A percentile compares a stretch with the other conserved stretches of the same genome.
phyloP scores from a whole-genome alignment of 2,329 filamentous ascomycete genomes.

The Botryotinia globosa region DNA sequence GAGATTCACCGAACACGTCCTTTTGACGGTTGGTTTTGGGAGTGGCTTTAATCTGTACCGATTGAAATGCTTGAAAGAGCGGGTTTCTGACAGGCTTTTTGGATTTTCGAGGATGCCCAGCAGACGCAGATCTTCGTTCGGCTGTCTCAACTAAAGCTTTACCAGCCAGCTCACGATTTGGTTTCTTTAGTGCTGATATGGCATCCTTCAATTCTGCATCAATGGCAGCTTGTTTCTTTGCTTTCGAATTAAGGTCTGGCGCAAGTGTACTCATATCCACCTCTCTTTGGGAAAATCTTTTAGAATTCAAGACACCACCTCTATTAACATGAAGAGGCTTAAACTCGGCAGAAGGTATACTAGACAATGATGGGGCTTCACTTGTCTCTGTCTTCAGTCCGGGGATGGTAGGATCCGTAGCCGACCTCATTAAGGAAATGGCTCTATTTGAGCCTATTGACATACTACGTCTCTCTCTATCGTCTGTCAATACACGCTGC shows the following conservation, averaged over 20 bases:
- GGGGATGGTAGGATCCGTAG: slow-evolving; percentile 59
- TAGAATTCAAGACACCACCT: slow-evolving; percentile 41
- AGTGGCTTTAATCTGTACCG: slow-evolving; percentile 39
- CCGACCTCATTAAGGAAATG: slow-evolving; percentile 65
- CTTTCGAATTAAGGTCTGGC: slow-evolving; percentile 54
- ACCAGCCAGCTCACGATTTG: slow-evolving; percentile 68
- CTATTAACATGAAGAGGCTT: slow-evolving; percentile 40
- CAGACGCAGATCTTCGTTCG: slow-evolving; percentile 55
- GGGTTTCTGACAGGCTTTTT: slow-evolving; percentile 49
- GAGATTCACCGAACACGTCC: slow-evolving; percentile 28
- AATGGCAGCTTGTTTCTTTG: slow-evolving; percentile 63
- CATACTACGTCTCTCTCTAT: slow-evolving; percentile 52
- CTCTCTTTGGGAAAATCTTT: slow-evolving; percentile 50
- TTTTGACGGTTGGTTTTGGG: slow-evolving; percentile 36
- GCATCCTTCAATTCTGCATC: slow-evolving; percentile 71
- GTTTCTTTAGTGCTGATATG: slow-evolving; percentile 70
- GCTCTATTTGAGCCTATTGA: slow-evolving; percentile 56
- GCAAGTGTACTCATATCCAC: slow-evolving; percentile 53
- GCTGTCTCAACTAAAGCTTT: slow-evolving; percentile 65
- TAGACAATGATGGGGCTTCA: slow-evolving; percentile 54
- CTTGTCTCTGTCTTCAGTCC: slow-evolving; percentile 67
- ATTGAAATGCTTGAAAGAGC: slow-evolving; percentile 36
- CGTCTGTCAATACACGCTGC: slow-evolving; percentile 60
- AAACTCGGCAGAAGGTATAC: slow-evolving; percentile 46
- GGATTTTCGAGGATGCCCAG: slow-evolving; percentile 49